Evolutionary conservation across 2,329 filamentous ascomycete species (phyloP), one percentile per base, ranked within the genome.

Genomic region (Intubia oerlemansii): DNA sequence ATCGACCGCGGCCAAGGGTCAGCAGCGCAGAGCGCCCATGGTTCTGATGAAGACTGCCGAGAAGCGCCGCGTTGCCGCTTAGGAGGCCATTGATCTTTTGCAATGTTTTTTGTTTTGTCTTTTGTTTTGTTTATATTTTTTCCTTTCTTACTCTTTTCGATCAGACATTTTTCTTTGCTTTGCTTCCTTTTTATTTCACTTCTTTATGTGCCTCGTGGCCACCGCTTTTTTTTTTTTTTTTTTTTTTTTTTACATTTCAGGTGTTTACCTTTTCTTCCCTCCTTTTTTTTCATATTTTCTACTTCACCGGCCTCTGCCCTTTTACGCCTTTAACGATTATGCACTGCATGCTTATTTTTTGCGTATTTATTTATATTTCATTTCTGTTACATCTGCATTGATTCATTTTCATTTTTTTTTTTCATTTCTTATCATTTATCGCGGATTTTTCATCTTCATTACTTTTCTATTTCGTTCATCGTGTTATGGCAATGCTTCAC

Each of bases 21-120:
- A 22, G 32, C 70, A 80, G 52, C 79, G 81, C 52, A 84, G 75
- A 59, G 77, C 76, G 41, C 76, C 81, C 30, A 75, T 82, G 61
- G 68, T 92, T 45, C 76, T 93, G 39, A 64, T 93, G 39, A 84
- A 78, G 39, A 84, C 73, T 48, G 76, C 72, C 36, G 82, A 91
- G 59, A 92, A 91, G 67, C 77, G 82, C 51, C 90, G 32, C 15
- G 27, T 25, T 14, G 29, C 29, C 2, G 27, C 28, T 13, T 38
- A 32, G 22, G 7, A n/a, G n/a, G n/a, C n/a, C n/a, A n/a, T n/a
- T n/a, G n/a, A n/a, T n/a, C n/a, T n/a, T n/a, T n/a, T n/a, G n/a
- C n/a, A n/a, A n/a, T n/a, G n/a, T n/a, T n/a, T n/a, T n/a, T n/a
- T n/a, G n/a, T n/a, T 21, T 2, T 15, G 7, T 3, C 10, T 8